A percentile compares a stretch with the other conserved stretches of the same genome.
These are phyloP conservation scores for Fagus crenata DNA, from an alignment of 306 rosid genomes.

Conservation along the genomic window DNA sequence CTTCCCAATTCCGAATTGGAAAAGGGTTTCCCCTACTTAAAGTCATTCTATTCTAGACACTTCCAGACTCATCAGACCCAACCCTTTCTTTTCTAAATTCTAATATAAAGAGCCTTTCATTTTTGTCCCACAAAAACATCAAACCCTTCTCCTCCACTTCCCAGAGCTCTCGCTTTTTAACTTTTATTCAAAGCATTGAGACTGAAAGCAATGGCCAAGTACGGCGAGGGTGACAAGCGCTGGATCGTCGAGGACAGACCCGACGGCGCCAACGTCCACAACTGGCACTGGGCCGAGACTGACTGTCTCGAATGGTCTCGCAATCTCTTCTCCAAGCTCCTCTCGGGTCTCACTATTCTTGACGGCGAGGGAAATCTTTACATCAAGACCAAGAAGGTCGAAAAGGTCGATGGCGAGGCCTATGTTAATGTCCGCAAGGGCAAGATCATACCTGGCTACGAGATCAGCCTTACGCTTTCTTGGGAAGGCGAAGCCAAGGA, in stretches of 20 bases:
- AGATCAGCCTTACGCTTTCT: slow-evolving; percentile 53
- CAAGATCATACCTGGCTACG: slow-evolving; percentile 89
- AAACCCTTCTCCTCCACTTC: too few relatives aligned
- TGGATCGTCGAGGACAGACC: slow-evolving; percentile 96
- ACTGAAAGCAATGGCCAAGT: slow-evolving; percentile 56
- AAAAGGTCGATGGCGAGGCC: slow-evolving; percentile 79
- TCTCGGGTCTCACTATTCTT: slow-evolving; percentile 56
- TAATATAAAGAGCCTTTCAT: too few relatives aligned
- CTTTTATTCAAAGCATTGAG: not conserved
- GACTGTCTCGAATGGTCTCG: slow-evolving; percentile 89
- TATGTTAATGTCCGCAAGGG: slow-evolving; percentile 92
- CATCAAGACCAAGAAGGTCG: slow-evolving; percentile 54
- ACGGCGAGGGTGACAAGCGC: slow-evolving; percentile 95
- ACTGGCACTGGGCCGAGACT: slow-evolving; percentile 99
- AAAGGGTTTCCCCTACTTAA: too few relatives aligned
- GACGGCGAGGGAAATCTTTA: slow-evolving; percentile 65
- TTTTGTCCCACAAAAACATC: too few relatives aligned
- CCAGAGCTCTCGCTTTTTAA: too few relatives aligned
- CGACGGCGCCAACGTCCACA: slow-evolving; percentile 94
- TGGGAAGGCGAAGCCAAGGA: slow-evolving; percentile 94
- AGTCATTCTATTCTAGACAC: too few relatives aligned
- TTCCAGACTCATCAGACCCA: too few relatives aligned
- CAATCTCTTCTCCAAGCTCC: slow-evolving; percentile 58
- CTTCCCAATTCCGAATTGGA: too few relatives aligned
- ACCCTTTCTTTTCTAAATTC: too few relatives aligned